Evolutionary conservation across 2,329 filamentous ascomycete species (phyloP), one percentile per base, ranked within the genome.

Genomic region (Ophiocordyceps polyrhachis-furcata): DNA sequence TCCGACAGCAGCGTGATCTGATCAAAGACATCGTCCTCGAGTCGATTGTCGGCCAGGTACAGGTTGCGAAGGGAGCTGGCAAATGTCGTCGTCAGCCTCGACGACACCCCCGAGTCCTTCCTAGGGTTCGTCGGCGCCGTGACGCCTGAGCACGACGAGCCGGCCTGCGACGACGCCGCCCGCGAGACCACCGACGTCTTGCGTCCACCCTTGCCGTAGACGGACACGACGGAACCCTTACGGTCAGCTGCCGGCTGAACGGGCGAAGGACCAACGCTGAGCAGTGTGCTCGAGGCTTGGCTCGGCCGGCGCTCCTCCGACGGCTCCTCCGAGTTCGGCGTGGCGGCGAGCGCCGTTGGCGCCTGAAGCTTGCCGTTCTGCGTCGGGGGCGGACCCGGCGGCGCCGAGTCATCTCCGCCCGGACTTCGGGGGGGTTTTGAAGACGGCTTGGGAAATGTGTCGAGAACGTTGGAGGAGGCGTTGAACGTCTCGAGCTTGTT

Each of bases 21-120:
- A 51, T 95, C 87, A 57, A 96, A 96, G 0, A 94, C 83, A 53
- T 96, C 89, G 54, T 96, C 91, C 46, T 91, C 84, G 21, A 98
- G 73, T 48, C 88, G 78, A 58, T 98, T 98, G 58, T 98, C 91
- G 8, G 91, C 91, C 47, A 98, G 69, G 55, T 85, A 89, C 0
- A 98, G 66, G 55, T 93, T 82, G 43, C 81, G 74, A 49, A 98
- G 65, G 6, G 87, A 93, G 7, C 79, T 81, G 9, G 86, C 83
- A 67, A 98, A 96, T 0, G 91, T 98, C 50, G 81, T 84, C 17
- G 79, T 75, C 46, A 93, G 66, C 53, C 83, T 78, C 53, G 81
- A 81, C 15, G 84, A 88, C 46, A 93, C 68, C 41, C 80, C 84
- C 0, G 91, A 96, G 60, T 98, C 91, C 63, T 98, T 98, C 52